Conservation (phyloP, 2,329 filamentous ascomycete species). For the Exophiala calicioides region DNA sequence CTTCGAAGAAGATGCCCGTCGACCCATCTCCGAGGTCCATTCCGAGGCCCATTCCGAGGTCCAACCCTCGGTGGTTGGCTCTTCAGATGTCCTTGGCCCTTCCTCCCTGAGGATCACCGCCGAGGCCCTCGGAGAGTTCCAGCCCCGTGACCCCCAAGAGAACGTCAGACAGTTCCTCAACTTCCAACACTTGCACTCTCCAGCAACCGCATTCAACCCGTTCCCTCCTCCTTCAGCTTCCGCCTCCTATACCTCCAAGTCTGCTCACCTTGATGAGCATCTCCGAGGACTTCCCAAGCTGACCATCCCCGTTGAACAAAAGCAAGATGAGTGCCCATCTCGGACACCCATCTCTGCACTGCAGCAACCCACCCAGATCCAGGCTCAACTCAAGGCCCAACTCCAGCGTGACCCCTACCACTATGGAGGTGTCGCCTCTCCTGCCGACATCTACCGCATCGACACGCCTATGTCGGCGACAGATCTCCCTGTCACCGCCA, state of each 20-base stretch:
- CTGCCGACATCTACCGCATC: conserved; percentile 69
- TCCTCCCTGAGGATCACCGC: conserved; percentile 70
- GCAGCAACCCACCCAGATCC: conserved; percentile 28
- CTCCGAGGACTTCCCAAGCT: conserved; percentile 59
- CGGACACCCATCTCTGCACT: conserved; percentile 37
- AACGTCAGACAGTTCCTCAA: conserved; percentile 88
- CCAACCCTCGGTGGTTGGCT: conserved; percentile 82
- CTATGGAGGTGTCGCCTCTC: conserved; percentile 43
- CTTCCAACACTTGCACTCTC: conserved; percentile 65
- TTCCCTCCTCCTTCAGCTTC: conserved; percentile 41
- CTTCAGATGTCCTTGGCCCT: conserved; percentile 84
- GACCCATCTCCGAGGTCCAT: conserved; percentile 59
- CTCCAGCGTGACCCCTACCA: conserved; percentile 48
- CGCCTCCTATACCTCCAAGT: conserved; percentile 35
- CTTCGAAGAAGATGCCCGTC: conserved; percentile 65
- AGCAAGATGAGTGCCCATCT: conserved; percentile 26
- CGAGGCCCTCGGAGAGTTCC: conserved; percentile 67
- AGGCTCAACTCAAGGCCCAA: conserved; percentile 43
- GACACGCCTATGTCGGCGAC: conserved; percentile 89
- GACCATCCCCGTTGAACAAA: conserved; percentile 53
- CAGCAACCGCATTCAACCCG: conserved; percentile 60
- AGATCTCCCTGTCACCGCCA: conserved; percentile 78
- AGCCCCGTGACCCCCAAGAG: conserved; percentile 80
- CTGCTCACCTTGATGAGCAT: conserved; percentile 46
- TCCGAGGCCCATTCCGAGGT: conserved; percentile 81